Conservation (phyloP, 2,329 filamentous ascomycete species). For the Xylaria sp. region DNA sequence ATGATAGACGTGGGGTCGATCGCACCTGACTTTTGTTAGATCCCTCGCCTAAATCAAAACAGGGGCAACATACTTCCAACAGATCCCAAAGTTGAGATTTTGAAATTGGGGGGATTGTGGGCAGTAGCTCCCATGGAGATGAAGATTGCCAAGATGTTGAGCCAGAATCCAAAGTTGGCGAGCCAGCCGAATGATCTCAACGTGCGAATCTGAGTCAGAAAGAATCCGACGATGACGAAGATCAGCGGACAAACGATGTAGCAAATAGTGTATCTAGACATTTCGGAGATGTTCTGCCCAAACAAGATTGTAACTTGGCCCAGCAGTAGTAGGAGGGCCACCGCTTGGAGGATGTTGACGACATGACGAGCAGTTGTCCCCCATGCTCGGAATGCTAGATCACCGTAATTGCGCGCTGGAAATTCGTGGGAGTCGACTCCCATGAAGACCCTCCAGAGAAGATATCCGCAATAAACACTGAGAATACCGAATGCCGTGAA, state of each 20-base stretch:
- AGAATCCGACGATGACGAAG: slow-evolving; percentile 60
- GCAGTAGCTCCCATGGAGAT: slow-evolving; percentile 36
- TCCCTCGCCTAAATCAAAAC: neutral
- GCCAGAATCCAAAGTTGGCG: slow-evolving; percentile 61
- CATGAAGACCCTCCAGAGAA: slow-evolving; percentile 58
- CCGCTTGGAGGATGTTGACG: slow-evolving; percentile 60
- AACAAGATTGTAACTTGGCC: slow-evolving; percentile 33
- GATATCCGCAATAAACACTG: slow-evolving; percentile 56
- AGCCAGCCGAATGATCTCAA: slow-evolving; percentile 65
- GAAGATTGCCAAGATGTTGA: slow-evolving; percentile 33
- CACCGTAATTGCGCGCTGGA: slow-evolving; percentile 59
- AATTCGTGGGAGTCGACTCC: slow-evolving; percentile 59
- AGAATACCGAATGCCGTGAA: slow-evolving; percentile 58
- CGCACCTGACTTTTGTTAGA: slow-evolving; percentile 21
- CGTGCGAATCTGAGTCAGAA: slow-evolving; percentile 66
- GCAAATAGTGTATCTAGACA: slow-evolving; percentile 61
- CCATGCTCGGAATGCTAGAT: slow-evolving; percentile 60
- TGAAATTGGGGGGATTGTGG: slow-evolving; percentile 34
- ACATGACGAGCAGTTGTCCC: slow-evolving; percentile 57
- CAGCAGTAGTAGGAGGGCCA: slow-evolving; percentile 42
- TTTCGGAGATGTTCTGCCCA: slow-evolving; percentile 58
- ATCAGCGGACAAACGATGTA: slow-evolving; percentile 63
- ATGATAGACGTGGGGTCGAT: slow-evolving; percentile 31
- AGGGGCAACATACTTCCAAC: slow-evolving; percentile 30
- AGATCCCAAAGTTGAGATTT: slow-evolving; percentile 31